Conservation (phyloP, 2,329 filamentous ascomycete genomes). For the Xylariaceae sp. region DNA sequence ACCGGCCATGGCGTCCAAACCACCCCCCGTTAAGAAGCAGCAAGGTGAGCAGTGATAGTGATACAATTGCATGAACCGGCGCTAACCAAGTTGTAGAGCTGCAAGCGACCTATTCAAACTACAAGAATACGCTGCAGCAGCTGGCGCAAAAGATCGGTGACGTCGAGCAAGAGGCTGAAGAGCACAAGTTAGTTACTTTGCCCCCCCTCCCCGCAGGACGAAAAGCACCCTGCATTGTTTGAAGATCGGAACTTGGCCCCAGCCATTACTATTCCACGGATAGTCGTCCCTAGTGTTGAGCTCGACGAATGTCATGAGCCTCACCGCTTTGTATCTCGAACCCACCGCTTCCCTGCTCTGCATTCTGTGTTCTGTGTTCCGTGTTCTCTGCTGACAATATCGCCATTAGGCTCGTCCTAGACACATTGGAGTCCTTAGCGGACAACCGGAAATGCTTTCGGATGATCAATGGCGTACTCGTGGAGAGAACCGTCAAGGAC, state of each 20-base stretch:
- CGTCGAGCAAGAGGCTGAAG: conserved; percentile 93
- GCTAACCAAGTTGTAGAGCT: conserved; percentile 53
- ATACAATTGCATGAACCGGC: background rate
- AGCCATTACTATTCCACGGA: conserved; percentile 17
- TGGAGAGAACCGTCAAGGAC: conserved; percentile 89
- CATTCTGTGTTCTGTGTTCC: conserved; percentile 13
- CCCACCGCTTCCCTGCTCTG: conserved; percentile 35
- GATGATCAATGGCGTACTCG: conserved; percentile 94
- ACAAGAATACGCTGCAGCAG: conserved; percentile 75
- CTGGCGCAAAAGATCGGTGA: conserved; percentile 95
- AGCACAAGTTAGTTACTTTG: conserved; percentile 74
- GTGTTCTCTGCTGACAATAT: conserved; percentile 24
- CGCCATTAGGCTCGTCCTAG: conserved; percentile 72
- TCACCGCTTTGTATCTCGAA: conserved; percentile 27
- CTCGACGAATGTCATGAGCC: conserved; percentile 22
- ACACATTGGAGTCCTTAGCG: conserved; percentile 78
- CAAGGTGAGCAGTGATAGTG: conserved; percentile 48
- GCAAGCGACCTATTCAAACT: conserved; percentile 73
- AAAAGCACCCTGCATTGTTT: conserved; percentile 15
- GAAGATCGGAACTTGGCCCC: conserved; percentile 9
- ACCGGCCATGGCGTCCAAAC: conserved; percentile 45
- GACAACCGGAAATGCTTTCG: conserved; percentile 94
- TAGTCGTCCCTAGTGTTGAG: conserved; percentile 20
- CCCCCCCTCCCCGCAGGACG: conserved; percentile 2
- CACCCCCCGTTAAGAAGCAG: conserved; percentile 62